Conservation (phyloP, 371 early-diverging fungal genomes). For the Lichtheimia hyalospora region DNA sequence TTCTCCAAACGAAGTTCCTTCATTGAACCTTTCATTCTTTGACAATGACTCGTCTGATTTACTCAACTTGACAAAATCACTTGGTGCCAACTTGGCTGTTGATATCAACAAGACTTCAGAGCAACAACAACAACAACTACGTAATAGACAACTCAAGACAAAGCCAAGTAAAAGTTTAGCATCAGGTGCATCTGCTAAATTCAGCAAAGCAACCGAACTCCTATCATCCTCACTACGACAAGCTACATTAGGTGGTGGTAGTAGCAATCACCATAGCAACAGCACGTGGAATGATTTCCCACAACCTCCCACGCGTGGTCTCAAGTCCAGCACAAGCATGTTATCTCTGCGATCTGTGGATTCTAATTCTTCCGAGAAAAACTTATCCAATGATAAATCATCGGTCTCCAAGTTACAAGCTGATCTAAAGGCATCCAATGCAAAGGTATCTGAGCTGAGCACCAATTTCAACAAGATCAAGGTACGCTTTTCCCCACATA, state of each 20-base stretch:
- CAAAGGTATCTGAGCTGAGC: slow-evolving; percentile 24
- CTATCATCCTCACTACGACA: slow-evolving; percentile 12
- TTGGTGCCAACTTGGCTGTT: slow-evolving; percentile 31
- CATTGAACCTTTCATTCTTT: slow-evolving; percentile 42
- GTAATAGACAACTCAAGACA: slow-evolving; percentile 4
- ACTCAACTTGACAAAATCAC: slow-evolving; percentile 37
- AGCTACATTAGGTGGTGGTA: background rate
- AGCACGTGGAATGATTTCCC: slow-evolving; percentile 18
- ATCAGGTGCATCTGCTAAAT: slow-evolving; percentile 12
- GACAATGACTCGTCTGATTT: slow-evolving; percentile 48
- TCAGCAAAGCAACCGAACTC: slow-evolving; percentile 20
- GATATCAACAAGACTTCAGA: slow-evolving; percentile 16
- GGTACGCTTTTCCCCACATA: slow-evolving; percentile 1
- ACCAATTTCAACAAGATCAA: slow-evolving; percentile 19
- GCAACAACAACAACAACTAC: slow-evolving; percentile 2
- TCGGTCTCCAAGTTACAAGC: slow-evolving; percentile 18
- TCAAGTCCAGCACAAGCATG: slow-evolving; percentile 1
- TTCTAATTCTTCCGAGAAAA: background rate
- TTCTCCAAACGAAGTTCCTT: slow-evolving; percentile 16
- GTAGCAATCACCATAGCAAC: background rate
- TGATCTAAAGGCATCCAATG: slow-evolving; percentile 28
- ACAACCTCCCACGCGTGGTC: slow-evolving; percentile 11
- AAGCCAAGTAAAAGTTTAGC: slow-evolving; percentile 5
- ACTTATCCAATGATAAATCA: slow-evolving; percentile 4
- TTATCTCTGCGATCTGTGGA: slow-evolving; percentile 4